Percentiles rank a stretch among this genome's conserved stretches.
Evolutionary conservation across 306 rosid species (phyloP).

Genomic region (Rubus idaeus): DNA sequence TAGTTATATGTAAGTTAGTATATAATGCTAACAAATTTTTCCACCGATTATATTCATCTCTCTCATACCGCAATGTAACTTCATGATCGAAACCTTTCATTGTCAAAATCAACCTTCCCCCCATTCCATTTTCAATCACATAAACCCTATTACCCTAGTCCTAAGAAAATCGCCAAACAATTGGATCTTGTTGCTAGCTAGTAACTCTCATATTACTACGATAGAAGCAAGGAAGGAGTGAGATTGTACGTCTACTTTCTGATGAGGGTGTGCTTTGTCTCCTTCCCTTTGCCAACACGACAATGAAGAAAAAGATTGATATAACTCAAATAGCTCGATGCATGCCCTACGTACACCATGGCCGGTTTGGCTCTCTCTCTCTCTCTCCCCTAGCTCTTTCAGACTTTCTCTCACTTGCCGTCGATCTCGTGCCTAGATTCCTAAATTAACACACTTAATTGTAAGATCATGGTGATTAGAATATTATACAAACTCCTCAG

Average conservation of each 20-base stretch:
- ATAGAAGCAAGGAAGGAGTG: background rate
- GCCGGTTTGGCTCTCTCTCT: slow-evolving; percentile 43
- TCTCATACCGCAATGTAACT: no score
- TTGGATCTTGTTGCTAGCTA: background rate
- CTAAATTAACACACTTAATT: background rate
- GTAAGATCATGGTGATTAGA: no score
- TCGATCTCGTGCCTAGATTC: slow-evolving; percentile 67
- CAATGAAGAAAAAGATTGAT: slow-evolving; percentile 23
- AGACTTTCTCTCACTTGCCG: background rate
- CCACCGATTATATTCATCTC: no score
- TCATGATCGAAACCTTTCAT: no score
- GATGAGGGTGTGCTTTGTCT: slow-evolving; percentile 38
- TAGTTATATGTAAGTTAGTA: no score
- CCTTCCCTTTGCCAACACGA: slow-evolving; percentile 30
- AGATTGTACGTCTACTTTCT: slow-evolving; percentile 12
- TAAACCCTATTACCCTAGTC: background rate
- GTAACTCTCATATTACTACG: background rate
- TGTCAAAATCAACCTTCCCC: no score
- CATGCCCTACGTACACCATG: slow-evolving; percentile 15
- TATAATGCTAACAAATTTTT: no score
- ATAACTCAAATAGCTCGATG: slow-evolving; percentile 23
- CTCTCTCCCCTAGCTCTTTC: slow-evolving; percentile 11
- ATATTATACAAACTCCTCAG: slow-evolving; percentile 26
- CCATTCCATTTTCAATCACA: no score
- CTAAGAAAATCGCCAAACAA: background rate